Conservation (phyloP, 306 rosid genomes). For the Quillaja saponaria region DNA sequence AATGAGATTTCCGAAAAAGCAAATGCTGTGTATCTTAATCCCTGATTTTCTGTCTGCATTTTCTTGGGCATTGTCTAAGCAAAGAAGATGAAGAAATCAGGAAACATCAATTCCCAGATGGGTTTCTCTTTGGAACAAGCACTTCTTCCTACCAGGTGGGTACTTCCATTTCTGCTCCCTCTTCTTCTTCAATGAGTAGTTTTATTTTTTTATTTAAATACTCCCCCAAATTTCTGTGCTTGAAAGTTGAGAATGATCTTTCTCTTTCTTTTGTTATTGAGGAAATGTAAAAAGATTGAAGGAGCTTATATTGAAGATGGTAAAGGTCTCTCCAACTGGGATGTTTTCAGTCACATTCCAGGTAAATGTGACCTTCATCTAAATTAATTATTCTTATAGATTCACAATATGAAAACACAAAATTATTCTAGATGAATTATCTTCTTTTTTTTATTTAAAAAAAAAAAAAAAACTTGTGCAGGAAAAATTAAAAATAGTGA, state of each 20-base stretch:
- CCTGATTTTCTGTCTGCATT: slow-evolving; percentile 14
- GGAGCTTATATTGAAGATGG: slow-evolving; percentile 68
- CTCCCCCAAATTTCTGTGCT: too few relatives aligned
- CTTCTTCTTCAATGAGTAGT: background rate
- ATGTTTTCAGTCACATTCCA: slow-evolving; percentile 49
- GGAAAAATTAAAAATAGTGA: slow-evolving; percentile 49
- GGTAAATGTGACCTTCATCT: too few relatives aligned
- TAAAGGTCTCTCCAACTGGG: slow-evolving; percentile 61
- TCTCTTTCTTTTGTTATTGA: background rate
- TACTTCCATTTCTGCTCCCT: background rate
- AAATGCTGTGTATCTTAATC: background rate
- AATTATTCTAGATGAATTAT: too few relatives aligned
- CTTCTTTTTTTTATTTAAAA: too few relatives aligned
- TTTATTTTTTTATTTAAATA: background rate
- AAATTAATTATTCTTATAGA: too few relatives aligned
- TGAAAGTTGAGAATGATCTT: too few relatives aligned
- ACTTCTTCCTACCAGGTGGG: slow-evolving; percentile 64
- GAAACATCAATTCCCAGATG: slow-evolving; percentile 47
- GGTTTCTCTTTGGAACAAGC: slow-evolving; percentile 58
- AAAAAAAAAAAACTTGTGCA: slow-evolving; percentile 31
- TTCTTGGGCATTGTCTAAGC: slow-evolving; percentile 27
- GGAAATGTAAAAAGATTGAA: slow-evolving; percentile 43
- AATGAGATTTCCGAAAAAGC: slow-evolving; percentile 7
- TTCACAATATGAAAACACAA: too few relatives aligned
- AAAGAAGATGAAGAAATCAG: slow-evolving; percentile 29